Evolutionary conservation across 225 moss, liverwort and hornwort species (phyloP).

Genomic region (Rhytidiadelphus loreus): DNA sequence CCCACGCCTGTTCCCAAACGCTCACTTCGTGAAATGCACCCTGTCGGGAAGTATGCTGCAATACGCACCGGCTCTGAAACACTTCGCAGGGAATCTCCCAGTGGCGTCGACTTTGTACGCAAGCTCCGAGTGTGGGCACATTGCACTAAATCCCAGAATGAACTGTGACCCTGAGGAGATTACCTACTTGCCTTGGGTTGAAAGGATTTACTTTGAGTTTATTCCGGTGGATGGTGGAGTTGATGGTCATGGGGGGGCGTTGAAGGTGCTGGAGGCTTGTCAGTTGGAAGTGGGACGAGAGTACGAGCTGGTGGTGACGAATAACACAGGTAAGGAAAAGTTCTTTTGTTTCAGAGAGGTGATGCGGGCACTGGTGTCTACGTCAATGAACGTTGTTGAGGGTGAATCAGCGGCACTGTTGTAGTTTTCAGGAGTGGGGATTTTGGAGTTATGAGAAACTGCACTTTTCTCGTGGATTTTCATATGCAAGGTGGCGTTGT

Average conservation of each 20-base stretch:
- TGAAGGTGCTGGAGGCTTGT: constrained; percentile 32
- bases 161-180: constrained; percentile 25
- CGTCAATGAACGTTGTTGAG: no score
- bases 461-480: background rate
- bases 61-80: constrained; percentile 34
- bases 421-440: background rate
- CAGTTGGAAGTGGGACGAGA: constrained; percentile 51
- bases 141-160: constrained; percentile 44
- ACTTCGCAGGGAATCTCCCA: constrained; percentile 25
- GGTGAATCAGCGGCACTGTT: background rate
- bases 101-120: constrained; percentile 18
- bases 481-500: background rate
- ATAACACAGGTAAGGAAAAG: constrained; percentile 16
- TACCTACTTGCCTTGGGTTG: constrained; percentile 44
- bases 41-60: constrained; percentile 56
- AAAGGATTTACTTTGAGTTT: constrained; percentile 50
- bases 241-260: background rate
- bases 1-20: constrained; percentile 58
- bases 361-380: background rate
- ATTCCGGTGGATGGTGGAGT: constrained; percentile 12
- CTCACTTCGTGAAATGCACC: constrained; percentile 19
- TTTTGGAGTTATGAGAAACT: no score
- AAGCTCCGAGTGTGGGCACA: constrained; percentile 30
- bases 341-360: no score
- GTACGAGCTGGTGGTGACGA: constrained; percentile 69